Base-by-base conservation (phyloP, 345 rosid genomes). In the Eucalyptus pumila region DNA sequence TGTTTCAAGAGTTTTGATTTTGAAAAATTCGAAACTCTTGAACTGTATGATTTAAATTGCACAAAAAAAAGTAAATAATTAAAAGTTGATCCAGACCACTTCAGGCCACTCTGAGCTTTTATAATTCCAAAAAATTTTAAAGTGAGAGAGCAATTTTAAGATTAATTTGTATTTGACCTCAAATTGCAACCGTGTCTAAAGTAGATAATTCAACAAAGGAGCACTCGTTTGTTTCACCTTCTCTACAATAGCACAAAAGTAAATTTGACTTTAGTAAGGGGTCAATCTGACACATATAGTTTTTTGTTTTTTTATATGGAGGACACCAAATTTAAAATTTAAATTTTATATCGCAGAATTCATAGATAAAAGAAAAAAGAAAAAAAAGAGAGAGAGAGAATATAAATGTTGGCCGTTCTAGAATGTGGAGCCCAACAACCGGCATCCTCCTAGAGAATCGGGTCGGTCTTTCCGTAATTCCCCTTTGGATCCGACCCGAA, bases 51-150 rank as follows among this genome's bases (percentile, higher is more conserved):
- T 14, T n/a, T n/a, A 65, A 3, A 30, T 14, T 65, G 0, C 5
- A 0, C 3, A 65, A n/a, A 6, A 12, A 2, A 2, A 65, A 27
- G 9, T 14, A 7, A 14, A 65, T n/a, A n/a, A 0, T 0, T 4
- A 65, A n/a, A 65, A n/a, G 37, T n/a, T 13, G 76, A n/a, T 65
- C 37, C 11, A 60, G 2, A 60, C 1, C 8, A 6, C 13, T 5
- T n/a, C 21, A 15, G 11, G 5, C 1, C 19, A 14, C 37, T n/a
- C 11, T 8, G 9, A 65, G 17, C 17, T n/a, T 65, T 0, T 40
- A 14, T 65, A 15, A n/a, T 30, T n/a, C 37, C 32, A 27, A 7
- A 14, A 60, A 60, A 60, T 0, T 27, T 27, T 27, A 26, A 8
- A 60, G 16, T 0, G 69, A 27, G 1, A 65, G 72, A 14, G 19